These are phyloP conservation scores for Chytriomyces hyalinus DNA, from an alignment of 192 early-diverging fungal species.

Conservation along the genomic window DNA sequence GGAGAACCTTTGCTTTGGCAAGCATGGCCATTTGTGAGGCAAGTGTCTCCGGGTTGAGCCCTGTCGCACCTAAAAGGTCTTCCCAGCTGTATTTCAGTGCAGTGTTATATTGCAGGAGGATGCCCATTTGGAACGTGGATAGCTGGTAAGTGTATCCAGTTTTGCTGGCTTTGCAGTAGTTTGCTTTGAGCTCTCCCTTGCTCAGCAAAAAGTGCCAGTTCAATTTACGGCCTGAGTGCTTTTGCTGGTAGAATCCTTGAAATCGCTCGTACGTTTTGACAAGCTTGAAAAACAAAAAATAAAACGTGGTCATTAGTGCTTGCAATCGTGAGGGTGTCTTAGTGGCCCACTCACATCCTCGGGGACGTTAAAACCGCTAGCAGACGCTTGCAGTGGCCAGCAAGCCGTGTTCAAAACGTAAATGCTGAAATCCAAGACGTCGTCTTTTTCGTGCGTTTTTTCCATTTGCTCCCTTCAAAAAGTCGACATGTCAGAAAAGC, in stretches of 20 bases:
- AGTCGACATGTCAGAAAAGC: neutral
- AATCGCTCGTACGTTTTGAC: constrained; percentile 84
- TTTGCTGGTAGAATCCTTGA: constrained; percentile 84
- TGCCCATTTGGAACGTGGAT: constrained; percentile 91
- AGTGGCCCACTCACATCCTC: constrained; percentile 63
- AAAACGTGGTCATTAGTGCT: neutral
- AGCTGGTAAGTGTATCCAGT: constrained; percentile 80
- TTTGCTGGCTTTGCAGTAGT: constrained; percentile 78
- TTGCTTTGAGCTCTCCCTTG: constrained; percentile 92
- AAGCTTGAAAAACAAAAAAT: constrained; percentile 51
- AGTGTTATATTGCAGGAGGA: constrained; percentile 90
- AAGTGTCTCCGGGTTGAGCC: constrained; percentile 71
- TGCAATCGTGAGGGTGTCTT: neutral
- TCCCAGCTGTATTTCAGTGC: constrained; percentile 75
- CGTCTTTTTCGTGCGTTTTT: constrained; percentile 50
- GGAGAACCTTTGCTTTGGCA: constrained; percentile 82
- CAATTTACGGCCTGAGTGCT: constrained; percentile 88
- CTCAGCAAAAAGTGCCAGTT: constrained; percentile 94
- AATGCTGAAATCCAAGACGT: constrained; percentile 77
- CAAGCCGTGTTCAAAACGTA: constrained; percentile 84
- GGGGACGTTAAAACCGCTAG: constrained; percentile 83
- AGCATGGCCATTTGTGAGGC: constrained; percentile 74
- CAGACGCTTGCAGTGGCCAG: constrained; percentile 87
- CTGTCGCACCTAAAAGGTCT: constrained; percentile 78
- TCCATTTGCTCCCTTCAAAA: constrained; percentile 49